Evolutionary conservation across 78 protist species (phyloP).

Genomic region (Dictyostelium brefeldianum): DNA sequence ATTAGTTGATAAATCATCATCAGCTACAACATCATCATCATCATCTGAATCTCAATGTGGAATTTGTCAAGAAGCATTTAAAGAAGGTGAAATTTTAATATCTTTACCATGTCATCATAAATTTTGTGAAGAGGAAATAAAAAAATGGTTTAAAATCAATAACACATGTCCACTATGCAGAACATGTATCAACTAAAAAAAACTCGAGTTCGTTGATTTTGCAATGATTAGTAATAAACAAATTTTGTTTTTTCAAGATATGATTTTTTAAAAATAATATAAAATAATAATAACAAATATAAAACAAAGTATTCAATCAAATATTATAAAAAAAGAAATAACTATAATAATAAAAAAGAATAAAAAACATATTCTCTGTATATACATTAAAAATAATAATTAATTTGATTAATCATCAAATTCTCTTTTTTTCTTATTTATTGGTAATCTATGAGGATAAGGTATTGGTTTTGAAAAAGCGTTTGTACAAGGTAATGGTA

Average conservation of each 20-base stretch:
- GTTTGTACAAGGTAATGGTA: constrained; percentile 71
- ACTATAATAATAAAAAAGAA: not conserved
- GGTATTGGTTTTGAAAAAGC: constrained; percentile 32
- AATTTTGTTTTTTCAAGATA: too few relatives aligned
- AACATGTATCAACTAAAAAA: too few relatives aligned
- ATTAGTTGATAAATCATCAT: not conserved
- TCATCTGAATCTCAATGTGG: not conserved
- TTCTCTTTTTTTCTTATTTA: constrained; percentile 38
- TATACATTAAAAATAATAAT: too few relatives aligned
- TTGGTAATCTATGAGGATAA: constrained; percentile 29
- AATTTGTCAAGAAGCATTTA: constrained; percentile 61
- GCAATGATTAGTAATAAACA: too few relatives aligned
- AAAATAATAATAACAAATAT: constrained; percentile 10
- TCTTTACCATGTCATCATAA: constrained; percentile 50
- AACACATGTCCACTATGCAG: constrained; percentile 73
- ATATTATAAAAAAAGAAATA: not conserved
- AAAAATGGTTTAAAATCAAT: constrained; percentile 39
- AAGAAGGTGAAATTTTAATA: constrained; percentile 50
- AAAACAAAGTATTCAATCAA: not conserved
- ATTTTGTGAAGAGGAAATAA: constrained; percentile 49
- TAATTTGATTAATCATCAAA: constrained; percentile 15
- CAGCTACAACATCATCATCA: too few relatives aligned
- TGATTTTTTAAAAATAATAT: not conserved
- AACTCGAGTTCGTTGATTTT: too few relatives aligned
- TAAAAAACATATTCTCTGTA: too few relatives aligned